Conservation (phyloP, 371 early-diverging fungal genomes). For the Apophysomyces sp. region DNA sequence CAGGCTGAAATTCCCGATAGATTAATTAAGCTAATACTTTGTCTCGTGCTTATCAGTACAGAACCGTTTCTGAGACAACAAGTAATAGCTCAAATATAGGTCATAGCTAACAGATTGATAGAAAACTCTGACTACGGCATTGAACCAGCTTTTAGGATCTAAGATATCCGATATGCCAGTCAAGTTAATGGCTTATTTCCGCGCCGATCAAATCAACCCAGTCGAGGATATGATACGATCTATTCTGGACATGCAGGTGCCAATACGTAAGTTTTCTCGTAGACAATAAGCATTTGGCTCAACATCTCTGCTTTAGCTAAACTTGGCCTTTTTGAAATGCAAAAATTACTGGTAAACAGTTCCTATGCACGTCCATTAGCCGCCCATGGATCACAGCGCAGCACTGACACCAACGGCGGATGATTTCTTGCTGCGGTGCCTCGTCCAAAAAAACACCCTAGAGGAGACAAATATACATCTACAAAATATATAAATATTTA, state of each 20-base stretch:
- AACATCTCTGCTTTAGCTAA: constrained; percentile 24
- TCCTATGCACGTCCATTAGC: neutral
- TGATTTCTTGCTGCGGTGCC: neutral
- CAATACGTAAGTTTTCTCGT: constrained; percentile 35
- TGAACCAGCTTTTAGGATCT: constrained; percentile 25
- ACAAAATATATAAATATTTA: too few species aligned
- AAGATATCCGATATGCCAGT: constrained; percentile 41
- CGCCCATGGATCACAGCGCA: neutral
- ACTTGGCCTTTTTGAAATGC: constrained; percentile 48
- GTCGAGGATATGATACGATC: constrained; percentile 39
- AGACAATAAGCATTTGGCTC: neutral
- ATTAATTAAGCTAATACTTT: constrained; percentile 10
- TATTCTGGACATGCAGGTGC: constrained; percentile 39
- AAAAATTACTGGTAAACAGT: constrained; percentile 24
- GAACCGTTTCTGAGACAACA: constrained; percentile 12
- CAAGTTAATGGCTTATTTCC: constrained; percentile 36
- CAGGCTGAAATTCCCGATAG: neutral
- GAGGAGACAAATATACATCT: neutral
- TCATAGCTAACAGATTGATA: neutral
- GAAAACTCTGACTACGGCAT: constrained; percentile 20
- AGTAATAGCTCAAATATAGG: neutral
- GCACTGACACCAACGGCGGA: too few species aligned
- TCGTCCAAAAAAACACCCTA: neutral
- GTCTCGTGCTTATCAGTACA: constrained; percentile 10
- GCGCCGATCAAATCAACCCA: constrained; percentile 37